These are phyloP conservation scores for Toxicodendron radicans DNA, from an alignment of 345 rosid species.

Conservation along the genomic window DNA sequence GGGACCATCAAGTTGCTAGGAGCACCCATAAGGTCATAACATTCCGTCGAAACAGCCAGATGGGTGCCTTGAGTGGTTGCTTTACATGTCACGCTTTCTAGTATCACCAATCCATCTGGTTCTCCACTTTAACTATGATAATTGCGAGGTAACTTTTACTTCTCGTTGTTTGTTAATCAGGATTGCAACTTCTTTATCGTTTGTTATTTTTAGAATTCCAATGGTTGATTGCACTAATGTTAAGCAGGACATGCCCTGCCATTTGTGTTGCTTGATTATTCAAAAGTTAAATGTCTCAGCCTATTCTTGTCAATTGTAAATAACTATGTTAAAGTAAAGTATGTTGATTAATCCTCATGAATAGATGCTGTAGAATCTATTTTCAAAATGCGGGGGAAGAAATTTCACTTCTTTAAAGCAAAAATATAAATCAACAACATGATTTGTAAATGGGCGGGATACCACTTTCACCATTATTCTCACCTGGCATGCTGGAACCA, in stretches of 20 bases:
- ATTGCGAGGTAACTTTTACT: slow-evolving; percentile 30
- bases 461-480: no score
- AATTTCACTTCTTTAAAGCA: not conserved
- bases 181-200: not conserved
- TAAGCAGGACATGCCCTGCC: not conserved
- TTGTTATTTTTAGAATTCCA: not conserved
- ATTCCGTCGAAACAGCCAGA: slow-evolving; percentile 54
- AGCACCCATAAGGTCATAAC: slow-evolving; percentile 43
- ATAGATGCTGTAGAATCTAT: not conserved
- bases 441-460: no score
- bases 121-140: slow-evolving; percentile 5
- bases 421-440: not conserved
- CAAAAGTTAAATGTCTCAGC: not conserved
- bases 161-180: slow-evolving; percentile 1
- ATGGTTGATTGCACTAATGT: not conserved
- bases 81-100: slow-evolving; percentile 84
- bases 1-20: slow-evolving; percentile 44
- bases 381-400: not conserved
- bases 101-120: slow-evolving; percentile 21
- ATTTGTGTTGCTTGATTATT: not conserved
- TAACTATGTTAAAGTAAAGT: not conserved
- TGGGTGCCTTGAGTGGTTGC: slow-evolving; percentile 78
- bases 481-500: no score
- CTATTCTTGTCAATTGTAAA: not conserved
- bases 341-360: not conserved